Percentiles rank a stretch among this genome's conserved stretches.
phyloP scores from a whole-genome alignment of 352 stramenopile genomes.

The Globisporangium uncinulatum region DNA sequence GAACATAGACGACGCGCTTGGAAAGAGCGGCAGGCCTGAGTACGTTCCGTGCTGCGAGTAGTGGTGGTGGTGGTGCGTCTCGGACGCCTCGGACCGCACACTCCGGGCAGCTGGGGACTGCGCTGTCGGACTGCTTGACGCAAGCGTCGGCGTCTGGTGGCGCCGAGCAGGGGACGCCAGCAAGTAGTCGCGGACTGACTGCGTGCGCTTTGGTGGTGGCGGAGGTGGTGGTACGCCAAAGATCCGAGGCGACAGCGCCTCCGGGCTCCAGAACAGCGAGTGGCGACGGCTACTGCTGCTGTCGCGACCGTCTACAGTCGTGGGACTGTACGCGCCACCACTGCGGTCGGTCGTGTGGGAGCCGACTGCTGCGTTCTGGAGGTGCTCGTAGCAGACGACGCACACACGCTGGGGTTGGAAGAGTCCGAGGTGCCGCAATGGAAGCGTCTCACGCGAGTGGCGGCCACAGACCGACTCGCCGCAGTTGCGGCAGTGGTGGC shows the following conservation, averaged over 20 bases:
- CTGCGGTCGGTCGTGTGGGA: constrained; percentile 14
- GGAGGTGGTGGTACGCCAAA: background rate
- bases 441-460: constrained; percentile 54
- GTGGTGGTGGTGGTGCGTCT: background rate
- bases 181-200: constrained; percentile 12
- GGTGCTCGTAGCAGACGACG: constrained; percentile 41
- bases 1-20: constrained; percentile 14
- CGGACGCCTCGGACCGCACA: constrained; percentile 9
- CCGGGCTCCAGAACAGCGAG: constrained; percentile 10
- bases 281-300: constrained; percentile 1
- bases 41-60: constrained; percentile 8
- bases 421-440: constrained; percentile 53
- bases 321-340: background rate
- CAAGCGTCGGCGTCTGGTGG: background rate
- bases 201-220: constrained; percentile 6
- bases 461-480: constrained; percentile 70
- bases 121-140: background rate
- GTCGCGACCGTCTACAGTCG: too few species aligned
- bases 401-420: constrained; percentile 67
- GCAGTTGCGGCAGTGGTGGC: constrained; percentile 82
- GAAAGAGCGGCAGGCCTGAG: constrained; percentile 7
- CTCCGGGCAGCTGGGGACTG: background rate
- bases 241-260: constrained; percentile 9
- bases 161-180: background rate
- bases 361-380: constrained; percentile 27